Evolutionary conservation across 352 stramenopile genomes (phyloP), one percentile per base, ranked within the genome.

Genomic region (Vaucheria bursata): DNA sequence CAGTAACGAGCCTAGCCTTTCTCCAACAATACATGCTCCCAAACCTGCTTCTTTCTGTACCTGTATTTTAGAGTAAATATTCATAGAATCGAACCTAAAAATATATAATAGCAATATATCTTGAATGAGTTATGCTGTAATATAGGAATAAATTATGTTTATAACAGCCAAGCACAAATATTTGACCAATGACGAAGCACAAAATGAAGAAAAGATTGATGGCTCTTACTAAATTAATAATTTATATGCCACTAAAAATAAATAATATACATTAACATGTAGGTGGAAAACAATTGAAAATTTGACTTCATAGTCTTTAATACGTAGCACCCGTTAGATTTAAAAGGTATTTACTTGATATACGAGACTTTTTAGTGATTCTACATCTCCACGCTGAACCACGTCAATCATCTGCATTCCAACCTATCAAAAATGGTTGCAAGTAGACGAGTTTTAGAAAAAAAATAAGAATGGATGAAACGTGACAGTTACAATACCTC

Each of bases 371-470:
- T 25, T 72, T n/a, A 72, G 65, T 35, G 8, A 2, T 2, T 35
- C 31, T 12, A 38, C 65, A 37, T 72, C 65, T 34, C 65, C 65
- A 12, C 12, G 49, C 52, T 35, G 4, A 25, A 66, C 53, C 29
- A 73, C 68, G 35, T 83, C 73, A 31, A 83, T 83, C 78, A 83
- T 83, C 39, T 66, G 72, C 59, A 80, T 2, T 5, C 39, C 73
- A 1, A 82, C 38, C 53, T 68, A 34, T 68, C 31, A 34, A n/a
- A n/a, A n/a, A n/a, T n/a, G n/a, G n/a, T n/a, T n/a, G n/a, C n/a
- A n/a, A n/a, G n/a, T n/a, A n/a, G 45, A 59, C 25, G 25, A 18
- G 45, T 25, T 59, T 25, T 59, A 59, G 12, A 59, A 18, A 59
- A 18, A 59, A 25, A 59, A 18, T 18, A 18, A 59, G 45, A 18